These are phyloP conservation scores for Chytriomyces sp. DNA, from an alignment of 192 early-diverging fungal genomes.

Conservation along the genomic window DNA sequence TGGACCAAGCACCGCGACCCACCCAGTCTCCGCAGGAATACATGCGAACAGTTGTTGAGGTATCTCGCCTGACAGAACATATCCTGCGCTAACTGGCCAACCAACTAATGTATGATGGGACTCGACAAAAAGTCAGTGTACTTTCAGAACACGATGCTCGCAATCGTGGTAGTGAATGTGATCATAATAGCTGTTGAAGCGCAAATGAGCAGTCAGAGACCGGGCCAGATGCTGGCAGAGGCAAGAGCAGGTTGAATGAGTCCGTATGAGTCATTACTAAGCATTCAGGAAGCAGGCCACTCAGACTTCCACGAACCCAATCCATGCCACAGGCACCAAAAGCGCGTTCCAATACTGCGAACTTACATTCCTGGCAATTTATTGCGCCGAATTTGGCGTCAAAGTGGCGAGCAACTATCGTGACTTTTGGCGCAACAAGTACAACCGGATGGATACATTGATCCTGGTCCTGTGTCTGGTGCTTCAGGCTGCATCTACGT, in stretches of 20 bases:
- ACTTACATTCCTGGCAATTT: constrained; percentile 23
- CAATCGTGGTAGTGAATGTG: constrained; percentile 19
- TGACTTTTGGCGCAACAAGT: constrained; percentile 17
- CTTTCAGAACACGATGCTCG: constrained; percentile 19
- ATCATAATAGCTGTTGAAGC: constrained; percentile 19
- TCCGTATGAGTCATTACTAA: too few species aligned
- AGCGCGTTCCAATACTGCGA: constrained; percentile 17
- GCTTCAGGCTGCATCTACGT: background rate
- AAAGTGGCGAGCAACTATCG: constrained; percentile 7
- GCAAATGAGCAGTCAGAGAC: background rate
- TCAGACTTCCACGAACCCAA: background rate
- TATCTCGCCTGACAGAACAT: background rate
- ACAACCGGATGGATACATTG: constrained; percentile 28
- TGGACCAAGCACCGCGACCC: too few species aligned
- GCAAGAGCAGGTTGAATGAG: too few species aligned
- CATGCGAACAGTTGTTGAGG: background rate
- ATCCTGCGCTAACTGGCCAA: background rate
- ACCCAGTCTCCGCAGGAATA: too few species aligned
- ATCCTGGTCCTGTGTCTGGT: constrained; percentile 18
- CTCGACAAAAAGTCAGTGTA: constrained; percentile 5
- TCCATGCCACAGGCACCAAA: background rate
- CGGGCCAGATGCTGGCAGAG: too few species aligned
- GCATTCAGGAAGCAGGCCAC: too few species aligned
- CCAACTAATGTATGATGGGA: constrained; percentile 21
- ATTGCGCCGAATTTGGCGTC: constrained; percentile 21